These are phyloP conservation scores for Suhomyces bribrorum DNA, from an alignment of 1,139 yeast species.

Conservation along the genomic window DNA sequence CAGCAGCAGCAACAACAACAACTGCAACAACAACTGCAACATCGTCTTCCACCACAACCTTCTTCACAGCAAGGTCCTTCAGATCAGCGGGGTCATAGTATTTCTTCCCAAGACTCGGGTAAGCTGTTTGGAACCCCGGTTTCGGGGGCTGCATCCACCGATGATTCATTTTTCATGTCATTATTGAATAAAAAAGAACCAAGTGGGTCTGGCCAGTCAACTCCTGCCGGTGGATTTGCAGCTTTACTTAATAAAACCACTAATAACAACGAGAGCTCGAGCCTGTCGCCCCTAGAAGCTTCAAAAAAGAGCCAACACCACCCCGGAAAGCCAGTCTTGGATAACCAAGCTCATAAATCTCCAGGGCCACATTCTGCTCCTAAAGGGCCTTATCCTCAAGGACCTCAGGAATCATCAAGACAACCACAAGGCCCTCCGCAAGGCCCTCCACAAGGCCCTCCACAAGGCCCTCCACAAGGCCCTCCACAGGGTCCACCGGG, in stretches of 20 bases:
- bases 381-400: constrained; percentile 13
- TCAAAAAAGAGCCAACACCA: constrained; percentile 1
- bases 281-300: not conserved
- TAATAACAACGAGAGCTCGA: not conserved
- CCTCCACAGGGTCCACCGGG: constrained; percentile 8
- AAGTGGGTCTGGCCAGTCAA: constrained; percentile 4
- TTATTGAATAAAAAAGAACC: constrained; percentile 43
- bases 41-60: constrained; percentile 7
- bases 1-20: not conserved
- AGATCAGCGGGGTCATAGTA: constrained; percentile 9
- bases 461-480: constrained; percentile 7
- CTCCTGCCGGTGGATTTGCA: constrained; percentile 8
- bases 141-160: constrained; percentile 18
- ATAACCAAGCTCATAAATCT: constrained; percentile 14
- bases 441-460: constrained; percentile 5
- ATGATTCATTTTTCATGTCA: constrained; percentile 57
- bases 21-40: constrained; percentile 4
- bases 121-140: constrained; percentile 3
- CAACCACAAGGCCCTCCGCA: constrained; percentile 2
- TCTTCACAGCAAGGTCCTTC: constrained; percentile 7
- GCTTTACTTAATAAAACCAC: constrained; percentile 5
- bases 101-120: constrained; percentile 11
- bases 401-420: constrained; percentile 12
- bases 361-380: constrained; percentile 17
- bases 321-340: not conserved